Conservation (phyloP, 768 basidiomycete species). For the Kwoniella botswanensis region DNA sequence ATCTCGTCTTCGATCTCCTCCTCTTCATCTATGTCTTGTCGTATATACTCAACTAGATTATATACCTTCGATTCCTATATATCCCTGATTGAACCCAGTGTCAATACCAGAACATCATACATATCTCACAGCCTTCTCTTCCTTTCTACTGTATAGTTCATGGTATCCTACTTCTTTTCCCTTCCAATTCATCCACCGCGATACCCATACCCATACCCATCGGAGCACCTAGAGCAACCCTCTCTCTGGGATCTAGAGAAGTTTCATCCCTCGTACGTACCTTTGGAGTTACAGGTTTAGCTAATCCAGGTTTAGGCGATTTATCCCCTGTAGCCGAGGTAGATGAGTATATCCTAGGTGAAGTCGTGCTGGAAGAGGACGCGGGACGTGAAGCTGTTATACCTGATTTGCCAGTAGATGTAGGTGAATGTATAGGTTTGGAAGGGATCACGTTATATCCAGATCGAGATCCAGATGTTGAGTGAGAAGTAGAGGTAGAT, state of each 20-base stretch:
- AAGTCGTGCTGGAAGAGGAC: neutral
- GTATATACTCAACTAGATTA: neutral
- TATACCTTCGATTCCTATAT: neutral
- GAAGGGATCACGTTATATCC: neutral
- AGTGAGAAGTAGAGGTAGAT: neutral
- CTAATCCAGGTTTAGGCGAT: slow-evolving; percentile 16
- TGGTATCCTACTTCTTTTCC: slow-evolving; percentile 5
- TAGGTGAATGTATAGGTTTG: neutral
- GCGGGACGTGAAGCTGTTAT: slow-evolving; percentile 1
- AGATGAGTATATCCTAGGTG: neutral
- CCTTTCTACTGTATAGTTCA: neutral
- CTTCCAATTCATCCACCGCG: neutral
- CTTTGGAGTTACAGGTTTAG: slow-evolving; percentile 29
- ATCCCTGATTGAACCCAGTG: neutral
- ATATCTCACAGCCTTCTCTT: neutral
- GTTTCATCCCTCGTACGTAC: slow-evolving; percentile 27
- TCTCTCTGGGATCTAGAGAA: slow-evolving; percentile 19
- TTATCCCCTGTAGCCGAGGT: too few species aligned
- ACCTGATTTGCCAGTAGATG: neutral
- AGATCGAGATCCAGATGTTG: neutral
- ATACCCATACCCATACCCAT: slow-evolving; percentile 6
- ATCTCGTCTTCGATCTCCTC: neutral
- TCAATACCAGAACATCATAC: neutral
- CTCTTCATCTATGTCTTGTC: neutral
- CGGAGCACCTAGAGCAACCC: slow-evolving; percentile 16